Evolutionary conservation across 1,139 yeast species (phyloP), one percentile per base, ranked within the genome.

Genomic region (Saccharomyces hybrid): DNA sequence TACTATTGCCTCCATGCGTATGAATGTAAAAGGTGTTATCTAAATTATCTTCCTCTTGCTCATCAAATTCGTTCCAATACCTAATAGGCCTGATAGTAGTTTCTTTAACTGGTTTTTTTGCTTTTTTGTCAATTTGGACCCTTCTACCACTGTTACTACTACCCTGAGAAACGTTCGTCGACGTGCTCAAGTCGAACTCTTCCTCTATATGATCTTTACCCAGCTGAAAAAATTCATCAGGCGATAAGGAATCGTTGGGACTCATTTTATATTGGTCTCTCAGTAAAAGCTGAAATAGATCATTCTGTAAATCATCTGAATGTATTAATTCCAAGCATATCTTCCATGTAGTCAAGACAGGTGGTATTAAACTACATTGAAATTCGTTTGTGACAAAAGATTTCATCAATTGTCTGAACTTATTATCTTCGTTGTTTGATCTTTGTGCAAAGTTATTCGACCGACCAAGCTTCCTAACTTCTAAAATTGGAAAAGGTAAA

Each of bases 51-150:
- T 78, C 82, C 38, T 81, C 83, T 0, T 83, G 84, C 60, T 83
- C 79, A 63, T 84, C 89, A 65, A 84, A 84, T 67, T 84, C 89
- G 64, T 84, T 84, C 89, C 89, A 84, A 64, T 84, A 84, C 51
- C 86, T 71, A 16, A 73, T 68, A n/a, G 67, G 55, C 27, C 55
- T 52, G 11, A 49, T 48, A 9, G 8, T 38, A 38, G 6, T 19
- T 38, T 38, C 44, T 19, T 38, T 19, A 38, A 48, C 23, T 11
- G 44, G 49, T 13, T 49, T 25, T 25, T 25, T 8, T 25, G 8
- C 14, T 26, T 27, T 51, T 46, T 29, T 53, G n/a, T 46, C 50
- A 27, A 38, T 32, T 11, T 32, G 25, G n/a, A 38, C 44, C 14
- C 23, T 32, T 6, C 32, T 47, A 13, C 9, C 44, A 9, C 44